A percentile compares a stretch with the other conserved stretches of the same genome.
Conservation (phyloP, 805 yeast species). For the Metschnikowia borealis region DNA sequence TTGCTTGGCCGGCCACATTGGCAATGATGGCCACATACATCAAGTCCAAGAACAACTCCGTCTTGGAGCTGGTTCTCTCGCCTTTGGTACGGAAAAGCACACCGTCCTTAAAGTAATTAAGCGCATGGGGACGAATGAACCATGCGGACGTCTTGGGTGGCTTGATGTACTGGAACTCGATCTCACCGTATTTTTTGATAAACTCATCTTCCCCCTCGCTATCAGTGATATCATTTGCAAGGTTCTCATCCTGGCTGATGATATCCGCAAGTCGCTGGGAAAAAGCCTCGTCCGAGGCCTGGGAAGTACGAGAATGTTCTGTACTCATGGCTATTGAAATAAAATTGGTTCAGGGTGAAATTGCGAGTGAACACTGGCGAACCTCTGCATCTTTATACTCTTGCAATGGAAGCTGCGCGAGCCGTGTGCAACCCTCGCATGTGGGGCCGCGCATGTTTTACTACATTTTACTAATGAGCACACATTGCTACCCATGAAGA, state of each 20-base stretch:
- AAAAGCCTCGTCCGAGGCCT: not conserved
- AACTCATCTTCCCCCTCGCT: slow-evolving; percentile 39
- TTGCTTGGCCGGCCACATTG: slow-evolving; percentile 51
- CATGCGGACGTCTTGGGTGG: slow-evolving; percentile 35
- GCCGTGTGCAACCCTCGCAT: not conserved
- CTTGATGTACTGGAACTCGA: slow-evolving; percentile 44
- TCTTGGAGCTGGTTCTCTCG: slow-evolving; percentile 48
- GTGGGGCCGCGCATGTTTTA: not conserved
- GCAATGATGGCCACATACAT: slow-evolving; percentile 63
- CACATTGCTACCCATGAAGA: not conserved
- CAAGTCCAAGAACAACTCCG: slow-evolving; percentile 60
- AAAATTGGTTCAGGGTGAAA: not conserved
- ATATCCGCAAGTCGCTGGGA: not conserved
- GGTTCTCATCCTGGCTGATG: not conserved
- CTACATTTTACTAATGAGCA: not conserved
- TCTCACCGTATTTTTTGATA: slow-evolving; percentile 46
- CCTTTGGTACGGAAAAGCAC: slow-evolving; percentile 50
- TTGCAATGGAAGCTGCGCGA: not conserved
- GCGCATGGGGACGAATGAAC: slow-evolving; percentile 53
- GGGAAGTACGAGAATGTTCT: not conserved
- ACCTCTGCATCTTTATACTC: not conserved
- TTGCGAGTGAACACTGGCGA: not conserved
- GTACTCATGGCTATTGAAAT: not conserved
- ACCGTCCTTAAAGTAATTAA: slow-evolving; percentile 59
- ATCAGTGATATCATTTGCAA: slow-evolving; percentile 5